Evolutionary conservation across 2,329 filamentous ascomycete species (phyloP).

Genomic region (Aspergillus pseudoviridinutans): DNA sequence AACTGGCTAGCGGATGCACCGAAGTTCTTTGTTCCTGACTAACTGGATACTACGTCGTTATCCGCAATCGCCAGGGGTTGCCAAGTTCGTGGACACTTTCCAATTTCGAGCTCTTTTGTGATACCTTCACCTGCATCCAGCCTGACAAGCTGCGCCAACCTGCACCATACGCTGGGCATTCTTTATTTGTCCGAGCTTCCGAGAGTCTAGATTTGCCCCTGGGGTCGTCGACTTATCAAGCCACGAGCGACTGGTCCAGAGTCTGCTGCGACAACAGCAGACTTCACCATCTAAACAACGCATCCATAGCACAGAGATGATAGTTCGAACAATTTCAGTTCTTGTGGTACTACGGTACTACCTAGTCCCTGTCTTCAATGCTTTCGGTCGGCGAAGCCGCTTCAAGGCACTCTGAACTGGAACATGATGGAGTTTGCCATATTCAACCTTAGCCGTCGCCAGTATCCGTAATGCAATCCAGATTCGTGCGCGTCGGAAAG

Average conservation of each 20-base stretch:
- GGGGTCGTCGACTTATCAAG: background rate
- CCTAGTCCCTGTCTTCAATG: background rate
- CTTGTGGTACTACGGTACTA: background rate
- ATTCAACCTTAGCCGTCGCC: background rate
- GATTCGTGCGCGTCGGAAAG: background rate
- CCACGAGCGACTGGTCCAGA: background rate
- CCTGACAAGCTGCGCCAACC: background rate
- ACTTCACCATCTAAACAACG: background rate
- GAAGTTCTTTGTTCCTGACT: slow-evolving; percentile 6
- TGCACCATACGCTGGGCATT: background rate
- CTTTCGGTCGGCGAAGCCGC: background rate
- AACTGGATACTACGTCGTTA: background rate
- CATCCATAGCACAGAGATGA: background rate
- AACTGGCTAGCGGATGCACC: background rate
- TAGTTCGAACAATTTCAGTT: background rate
- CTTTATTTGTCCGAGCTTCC: background rate
- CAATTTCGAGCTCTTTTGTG: background rate
- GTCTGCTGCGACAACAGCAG: background rate
- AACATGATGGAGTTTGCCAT: background rate
- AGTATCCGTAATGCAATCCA: background rate
- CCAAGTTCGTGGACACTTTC: background rate
- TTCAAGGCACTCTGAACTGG: background rate
- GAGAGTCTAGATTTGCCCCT: background rate
- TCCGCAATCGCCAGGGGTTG: background rate
- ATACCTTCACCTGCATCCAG: background rate